Evolutionary conservation across 352 stramenopile species (phyloP).

Genomic region (Globisporangium spiculum): DNA sequence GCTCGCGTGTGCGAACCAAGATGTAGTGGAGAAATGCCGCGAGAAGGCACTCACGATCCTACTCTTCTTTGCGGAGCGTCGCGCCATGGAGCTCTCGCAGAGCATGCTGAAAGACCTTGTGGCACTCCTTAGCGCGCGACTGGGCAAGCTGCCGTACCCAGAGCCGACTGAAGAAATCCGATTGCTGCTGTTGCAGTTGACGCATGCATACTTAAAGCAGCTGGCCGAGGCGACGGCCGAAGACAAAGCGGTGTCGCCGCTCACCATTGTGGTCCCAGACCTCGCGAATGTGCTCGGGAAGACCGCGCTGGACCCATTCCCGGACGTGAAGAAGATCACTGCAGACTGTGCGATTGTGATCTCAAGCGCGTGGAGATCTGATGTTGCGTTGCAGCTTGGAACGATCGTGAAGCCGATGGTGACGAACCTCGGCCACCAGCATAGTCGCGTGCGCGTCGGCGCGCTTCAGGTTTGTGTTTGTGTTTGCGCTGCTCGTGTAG

Average conservation of each 20-base stretch:
- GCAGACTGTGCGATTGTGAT: constrained; percentile 62
- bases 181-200: constrained; percentile 60
- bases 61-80: constrained; percentile 50
- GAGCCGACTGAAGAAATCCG: constrained; percentile 85
- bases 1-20: constrained; percentile 41
- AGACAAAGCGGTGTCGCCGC: constrained; percentile 20
- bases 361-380: constrained; percentile 42
- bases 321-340: constrained; percentile 77
- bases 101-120: constrained; percentile 48
- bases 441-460: constrained; percentile 74
- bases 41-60: constrained; percentile 64
- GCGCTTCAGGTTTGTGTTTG: constrained; percentile 44
- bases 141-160: constrained; percentile 74
- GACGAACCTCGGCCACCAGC: constrained; percentile 74
- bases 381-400: constrained; percentile 66
- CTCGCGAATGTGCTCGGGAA: constrained; percentile 74
- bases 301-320: constrained; percentile 68
- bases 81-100: constrained; percentile 40
- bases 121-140: constrained; percentile 38
- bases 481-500: not conserved
- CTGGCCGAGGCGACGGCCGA: constrained; percentile 19
- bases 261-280: constrained; percentile 60
- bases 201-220: constrained; percentile 56
- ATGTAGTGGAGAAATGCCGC: constrained; percentile 76
- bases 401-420: constrained; percentile 65